These are phyloP conservation scores for Cadophora sp. DNA, from an alignment of 2,329 filamentous ascomycete genomes.

Conservation along the genomic window DNA sequence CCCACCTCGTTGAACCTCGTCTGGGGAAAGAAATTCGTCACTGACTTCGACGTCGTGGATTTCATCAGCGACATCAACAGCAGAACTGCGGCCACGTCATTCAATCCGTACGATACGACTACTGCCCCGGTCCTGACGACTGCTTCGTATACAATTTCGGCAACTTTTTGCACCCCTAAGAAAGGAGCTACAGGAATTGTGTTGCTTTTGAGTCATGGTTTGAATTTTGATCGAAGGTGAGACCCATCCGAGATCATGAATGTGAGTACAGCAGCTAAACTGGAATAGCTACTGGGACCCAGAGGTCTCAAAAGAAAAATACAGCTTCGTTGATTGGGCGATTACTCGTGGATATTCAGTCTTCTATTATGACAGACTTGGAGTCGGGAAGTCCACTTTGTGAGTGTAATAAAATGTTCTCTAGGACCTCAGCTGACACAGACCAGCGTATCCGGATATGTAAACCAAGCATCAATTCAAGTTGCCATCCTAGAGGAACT, in stretches of 20 bases:
- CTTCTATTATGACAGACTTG: slow-evolving; percentile 46
- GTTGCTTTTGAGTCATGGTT: background rate
- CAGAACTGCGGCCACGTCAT: slow-evolving; percentile 4
- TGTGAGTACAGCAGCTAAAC: background rate
- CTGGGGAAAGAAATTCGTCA: slow-evolving; percentile 12
- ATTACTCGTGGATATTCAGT: slow-evolving; percentile 45
- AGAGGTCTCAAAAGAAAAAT: slow-evolving; percentile 39
- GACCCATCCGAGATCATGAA: background rate
- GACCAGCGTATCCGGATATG: background rate
- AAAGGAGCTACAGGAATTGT: background rate
- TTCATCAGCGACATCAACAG: slow-evolving; percentile 14
- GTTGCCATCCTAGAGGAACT: background rate
- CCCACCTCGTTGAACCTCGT: slow-evolving; percentile 7
- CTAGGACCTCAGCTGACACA: background rate
- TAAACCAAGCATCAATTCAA: slow-evolving; percentile 7
- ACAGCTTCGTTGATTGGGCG: slow-evolving; percentile 46
- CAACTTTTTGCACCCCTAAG: background rate
- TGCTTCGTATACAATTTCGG: background rate
- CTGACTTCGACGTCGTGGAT: slow-evolving; percentile 4
- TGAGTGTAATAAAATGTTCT: background rate
- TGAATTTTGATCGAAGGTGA: slow-evolving; percentile 7
- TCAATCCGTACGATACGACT: slow-evolving; percentile 2
- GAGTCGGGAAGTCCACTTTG: slow-evolving; percentile 5
- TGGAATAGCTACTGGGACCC: slow-evolving; percentile 45
- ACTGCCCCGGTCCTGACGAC: background rate